Base-by-base conservation (phyloP, 192 early-diverging fungal species). In the Coemansia sp. region DNA sequence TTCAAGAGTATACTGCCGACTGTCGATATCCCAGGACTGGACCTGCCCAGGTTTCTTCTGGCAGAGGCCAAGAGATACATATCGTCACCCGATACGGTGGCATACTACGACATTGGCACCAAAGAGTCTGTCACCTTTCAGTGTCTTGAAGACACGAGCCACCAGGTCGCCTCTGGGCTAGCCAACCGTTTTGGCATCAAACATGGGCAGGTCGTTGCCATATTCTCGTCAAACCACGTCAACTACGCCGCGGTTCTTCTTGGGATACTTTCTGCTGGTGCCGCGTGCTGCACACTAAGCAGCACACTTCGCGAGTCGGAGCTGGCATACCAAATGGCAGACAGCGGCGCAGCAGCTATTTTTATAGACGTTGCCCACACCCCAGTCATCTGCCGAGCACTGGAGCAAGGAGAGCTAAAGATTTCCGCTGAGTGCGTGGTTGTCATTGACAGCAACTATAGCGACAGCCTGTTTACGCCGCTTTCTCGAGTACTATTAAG, bases 251-350 rank as follows among this genome's bases (percentile, higher is more conserved):
- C 70, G 5, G 61, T 53, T 15, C 32, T 72, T 3, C 50, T 78
- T 18, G 76, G 76, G 0, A 68, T 65, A 18, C 26, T 67, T 3
- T 61, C 70, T 5, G 32, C 62, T 4, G 76, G 76, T 2, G 70
- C 70, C 0, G 56, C 65, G 2, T 65, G 65, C 50, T 72, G 65
- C 62, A 64, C 76, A 2, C 43, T 66, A 17, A 78, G 67, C 54
- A 72, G 66, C 40, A 58, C 67, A 17, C 85, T 87, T 54, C 80
- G 82, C 15, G 72, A 82, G 17, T 76, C 84, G 12, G 91, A 93
- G 66, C 82, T 90, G 39, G 78, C 74, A 4, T 88, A 88, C 70
- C 88, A 93, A 44, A 27, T 93, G 38, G 71, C 87, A 1, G 88
- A 90, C 67, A 72, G 88, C 35, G 60, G 81, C 33, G 72, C 81